These are phyloP conservation scores for Citrus maxima DNA, from an alignment of 345 rosid genomes.

Conservation along the genomic window DNA sequence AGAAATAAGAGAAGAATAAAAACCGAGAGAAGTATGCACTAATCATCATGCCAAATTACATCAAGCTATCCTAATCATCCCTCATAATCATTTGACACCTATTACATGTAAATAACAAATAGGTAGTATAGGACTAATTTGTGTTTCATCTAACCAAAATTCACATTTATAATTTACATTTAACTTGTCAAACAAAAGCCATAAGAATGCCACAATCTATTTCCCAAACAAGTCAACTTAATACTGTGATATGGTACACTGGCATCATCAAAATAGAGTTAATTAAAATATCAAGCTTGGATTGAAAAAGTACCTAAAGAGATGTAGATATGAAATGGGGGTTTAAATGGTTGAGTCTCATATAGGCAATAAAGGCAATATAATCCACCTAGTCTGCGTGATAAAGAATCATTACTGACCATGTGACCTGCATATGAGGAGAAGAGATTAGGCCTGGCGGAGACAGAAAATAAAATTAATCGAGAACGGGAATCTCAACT, in stretches of 20 bases:
- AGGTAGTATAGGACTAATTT: background rate
- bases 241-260: background rate
- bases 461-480: background rate
- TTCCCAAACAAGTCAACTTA: background rate
- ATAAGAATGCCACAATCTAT: background rate
- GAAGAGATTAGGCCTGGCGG: background rate
- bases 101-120: background rate
- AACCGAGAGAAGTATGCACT: background rate
- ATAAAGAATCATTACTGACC: slow-evolving; percentile 46
- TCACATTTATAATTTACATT: background rate
- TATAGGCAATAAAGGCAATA: slow-evolving; percentile 94
- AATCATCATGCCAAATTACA: background rate
- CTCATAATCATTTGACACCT: background rate
- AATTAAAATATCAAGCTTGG: background rate
- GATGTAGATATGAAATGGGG: slow-evolving; percentile 65
- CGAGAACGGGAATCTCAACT: background rate
- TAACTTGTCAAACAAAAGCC: background rate
- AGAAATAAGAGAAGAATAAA: background rate
- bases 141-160: background rate
- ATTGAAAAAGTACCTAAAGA: slow-evolving; percentile 53
- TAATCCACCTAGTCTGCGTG: slow-evolving; percentile 71
- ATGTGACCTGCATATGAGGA: slow-evolving; percentile 60
- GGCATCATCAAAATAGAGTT: background rate
- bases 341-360: no score
- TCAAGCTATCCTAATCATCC: background rate